Base-by-base conservation (phyloP, 345 rosid genomes). In the Tarenaya hassleriana region DNA sequence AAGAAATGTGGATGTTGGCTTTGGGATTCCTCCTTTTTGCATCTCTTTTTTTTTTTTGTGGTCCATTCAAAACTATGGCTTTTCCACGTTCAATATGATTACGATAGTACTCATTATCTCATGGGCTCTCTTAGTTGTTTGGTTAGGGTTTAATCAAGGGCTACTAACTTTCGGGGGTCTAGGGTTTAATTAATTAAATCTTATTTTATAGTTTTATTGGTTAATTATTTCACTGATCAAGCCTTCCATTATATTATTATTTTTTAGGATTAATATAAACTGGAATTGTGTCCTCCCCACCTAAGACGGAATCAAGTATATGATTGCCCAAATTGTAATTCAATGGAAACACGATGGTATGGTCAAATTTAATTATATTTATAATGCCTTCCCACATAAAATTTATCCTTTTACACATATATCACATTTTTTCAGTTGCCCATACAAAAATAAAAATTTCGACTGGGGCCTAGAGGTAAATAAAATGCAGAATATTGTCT, bases 301-400 rank as follows among this genome's bases (percentile, higher is more conserved):
- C 70, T 66, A 66, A 49, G 70, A 66, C 70, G 70, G 70, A 54
- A 59, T 66, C 70, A 66, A 58, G 58, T 59, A 54, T 39, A 58
- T 58, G 60, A 52, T 65, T 43, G 38, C 41, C 55, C 52, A 58
- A 58, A 65, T 46, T 52, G 64, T 52, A 58, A 58, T 52, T 52
- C 47, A 64, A 52, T 55, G 59, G 49, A 66, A 51, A 59, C 65
- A 40, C 50, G 52, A 59, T 50, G 33, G 55, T 39, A 16, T 16
- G 5, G 27, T 58, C 70, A 46, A n/a, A n/a, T n/a, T n/a, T n/a
- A n/a, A n/a, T n/a, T n/a, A n/a, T 24, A 24, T 24, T 24, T 24
- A n/a, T n/a, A n/a, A n/a, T n/a, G n/a, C n/a, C n/a, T n/a, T n/a
- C n/a, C n/a, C n/a, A n/a, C n/a, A n/a, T n/a, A n/a, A n/a, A n/a